Base-by-base conservation (phyloP, 1,139 yeast genomes). In the Saccharomycopsis phalli region DNA sequence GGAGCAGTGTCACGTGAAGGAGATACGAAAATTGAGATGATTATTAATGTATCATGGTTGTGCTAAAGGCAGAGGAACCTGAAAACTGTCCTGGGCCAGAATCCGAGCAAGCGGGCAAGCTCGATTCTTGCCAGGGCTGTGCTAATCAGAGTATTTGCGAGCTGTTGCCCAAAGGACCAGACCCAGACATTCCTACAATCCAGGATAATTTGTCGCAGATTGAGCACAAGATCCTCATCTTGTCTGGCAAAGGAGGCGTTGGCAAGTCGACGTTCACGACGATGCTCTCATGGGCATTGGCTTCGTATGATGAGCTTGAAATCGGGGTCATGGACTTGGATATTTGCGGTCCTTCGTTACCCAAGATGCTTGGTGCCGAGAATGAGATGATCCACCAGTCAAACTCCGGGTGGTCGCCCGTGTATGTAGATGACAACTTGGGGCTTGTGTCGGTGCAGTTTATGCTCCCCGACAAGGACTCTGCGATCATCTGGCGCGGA, bases 11-110 rank as follows among this genome's bases (percentile, higher is more conserved):
- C n/a, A n/a, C n/a, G n/a, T n/a, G n/a, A n/a, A n/a, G n/a, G n/a
- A n/a, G n/a, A n/a, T n/a, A n/a, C n/a, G n/a, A n/a, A n/a, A n/a
- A n/a, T n/a, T 11, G 10, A 11, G 32, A n/a, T n/a, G 11, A n/a
- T n/a, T n/a, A 25, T 25, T n/a, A 25, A 25, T 25, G 2, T n/a
- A 25, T 25, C 28, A 25, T 25, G 2, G 28, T n/a, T 25, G 28
- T n/a, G 28, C 11, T 25, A n/a, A n/a, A 31, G 19, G 40, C 36
- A 20, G 43, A 83, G 2, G 87, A 81, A 53, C 95, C 96, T 2
- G 96, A 87, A 54, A 97, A 91, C 60, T 91, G 99, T 65, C 98
- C 98, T 0, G 99, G 98, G 0, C 95, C 97, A 1, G 95, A 88
- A 56, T 82, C 94, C 1, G 95, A 86, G 50, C 63, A 65, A 41